Evolutionary conservation across 176 grass and related monocot genomes (phyloP), one percentile per base, ranked within the genome.

Genomic region (Cenchrus americanus): DNA sequence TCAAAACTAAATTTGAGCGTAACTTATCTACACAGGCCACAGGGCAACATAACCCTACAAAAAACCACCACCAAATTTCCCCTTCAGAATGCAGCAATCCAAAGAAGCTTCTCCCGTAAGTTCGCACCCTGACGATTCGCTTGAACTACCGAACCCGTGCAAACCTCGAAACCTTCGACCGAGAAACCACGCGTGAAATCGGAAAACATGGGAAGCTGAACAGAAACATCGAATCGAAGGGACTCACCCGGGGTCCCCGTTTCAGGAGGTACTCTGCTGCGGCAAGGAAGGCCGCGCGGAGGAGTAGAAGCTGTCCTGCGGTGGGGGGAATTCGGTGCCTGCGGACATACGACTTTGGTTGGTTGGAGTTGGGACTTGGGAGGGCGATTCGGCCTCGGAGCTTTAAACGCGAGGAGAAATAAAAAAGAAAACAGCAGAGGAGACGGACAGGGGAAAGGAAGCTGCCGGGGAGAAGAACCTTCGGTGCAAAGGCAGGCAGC

Each of bases 371-470:
- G 73, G 80, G 80, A 63, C 48, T 22, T 51, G 10, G 79, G 66
- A 74, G 75, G 74, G 49, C 64, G 78, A 82, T 73, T 80, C 71
- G 71, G 77, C 49, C 30, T 71, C 55, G 55, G 52, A 65, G 87
- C 69, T 80, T 75, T 84, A 74, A 84, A 64, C 19, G 50, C 21
- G 65, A 57, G 21, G 78, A 43, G 65, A 53, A 9, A 1, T 2
- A 23, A 9, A 13, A 34, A 54, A n/a, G 53, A 69, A 14, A 70
- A 44, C 8, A 6, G 14, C 22, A n/a, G 5, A 58, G 17, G 40
- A 43, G 62, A 13, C 52, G 18, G 26, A 14, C 15, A 18, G 22
- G 66, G 21, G n/a, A 23, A 49, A 54, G 46, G 8, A 67, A 80
- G 68, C 61, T 84, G 19, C 76, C 22, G 80, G 32, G 73, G 59